Percentiles rank a stretch among this genome's conserved stretches.
Conservation (phyloP, 148 eudicot genomes). For the Oxyria digyna region DNA sequence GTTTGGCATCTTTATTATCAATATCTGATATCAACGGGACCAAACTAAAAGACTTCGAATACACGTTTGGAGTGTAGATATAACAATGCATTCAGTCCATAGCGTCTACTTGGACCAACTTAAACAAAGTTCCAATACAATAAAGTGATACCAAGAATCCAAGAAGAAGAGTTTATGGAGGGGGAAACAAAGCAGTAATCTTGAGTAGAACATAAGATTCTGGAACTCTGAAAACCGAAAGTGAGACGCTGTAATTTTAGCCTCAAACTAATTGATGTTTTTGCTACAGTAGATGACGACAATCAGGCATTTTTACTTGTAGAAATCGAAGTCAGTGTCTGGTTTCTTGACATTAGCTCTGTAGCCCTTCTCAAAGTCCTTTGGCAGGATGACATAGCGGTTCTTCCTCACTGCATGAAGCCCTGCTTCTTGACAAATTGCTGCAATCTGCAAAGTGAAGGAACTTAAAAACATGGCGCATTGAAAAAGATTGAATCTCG, state of each 20-base stretch:
- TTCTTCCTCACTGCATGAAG: constrained; percentile 13
- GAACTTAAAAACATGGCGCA: background rate
- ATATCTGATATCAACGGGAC: no score
- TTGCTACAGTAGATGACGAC: background rate
- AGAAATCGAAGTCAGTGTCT: constrained; percentile 84
- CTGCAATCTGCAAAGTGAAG: background rate
- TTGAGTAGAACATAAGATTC: background rate
- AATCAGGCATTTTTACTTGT: constrained; percentile 42
- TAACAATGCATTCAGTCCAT: background rate
- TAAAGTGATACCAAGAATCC: background rate
- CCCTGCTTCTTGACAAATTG: constrained; percentile 11
- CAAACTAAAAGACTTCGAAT: no score
- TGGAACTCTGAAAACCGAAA: background rate
- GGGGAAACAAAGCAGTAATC: background rate
- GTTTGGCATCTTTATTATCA: no score
- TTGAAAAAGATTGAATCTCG: background rate
- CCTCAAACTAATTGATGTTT: background rate
- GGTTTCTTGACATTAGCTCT: constrained; percentile 88
- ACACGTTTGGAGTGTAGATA: no score
- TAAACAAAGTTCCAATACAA: background rate
- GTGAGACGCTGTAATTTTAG: background rate
- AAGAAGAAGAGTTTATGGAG: background rate
- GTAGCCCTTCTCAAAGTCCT: constrained; percentile 88
- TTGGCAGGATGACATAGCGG: constrained; percentile 77
- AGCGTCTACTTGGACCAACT: background rate